A percentile compares a stretch with the other conserved stretches of the same genome.
phyloP scores from a whole-genome alignment of 495 filamentous ascomycete genomes.

The Penicillium crystallinum region DNA sequence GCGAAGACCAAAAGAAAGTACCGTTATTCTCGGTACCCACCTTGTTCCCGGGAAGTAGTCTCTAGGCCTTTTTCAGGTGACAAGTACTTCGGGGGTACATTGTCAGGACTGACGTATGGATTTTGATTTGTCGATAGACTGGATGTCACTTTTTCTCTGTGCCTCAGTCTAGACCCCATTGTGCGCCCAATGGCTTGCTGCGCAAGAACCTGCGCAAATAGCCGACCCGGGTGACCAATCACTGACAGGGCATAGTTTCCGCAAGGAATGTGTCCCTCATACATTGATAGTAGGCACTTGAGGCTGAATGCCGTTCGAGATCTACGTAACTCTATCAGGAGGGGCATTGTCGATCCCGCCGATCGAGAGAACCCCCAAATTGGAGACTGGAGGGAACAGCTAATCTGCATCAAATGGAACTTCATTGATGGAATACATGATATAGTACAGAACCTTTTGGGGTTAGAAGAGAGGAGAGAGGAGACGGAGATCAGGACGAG shows the following conservation, averaged over 20 bases:
- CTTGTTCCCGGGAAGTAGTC: too few relatives aligned
- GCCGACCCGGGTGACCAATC: slow-evolving; percentile 3
- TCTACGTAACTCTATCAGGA: background rate
- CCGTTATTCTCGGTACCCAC: background rate
- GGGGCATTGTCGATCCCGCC: slow-evolving; percentile 1
- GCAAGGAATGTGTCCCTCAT: background rate
- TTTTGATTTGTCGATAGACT: too few relatives aligned
- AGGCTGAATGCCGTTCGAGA: too few relatives aligned
- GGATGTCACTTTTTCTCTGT: too few relatives aligned
- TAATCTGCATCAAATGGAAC: slow-evolving; percentile 10
- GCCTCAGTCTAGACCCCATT: slow-evolving; percentile 1
- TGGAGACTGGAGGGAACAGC: background rate
- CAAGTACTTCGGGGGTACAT: too few relatives aligned
- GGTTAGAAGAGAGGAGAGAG: slow-evolving; percentile 15
- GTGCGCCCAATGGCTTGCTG: background rate
- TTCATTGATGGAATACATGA: slow-evolving; percentile 25
- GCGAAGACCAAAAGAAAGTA: background rate
- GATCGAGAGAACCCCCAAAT: too few relatives aligned
- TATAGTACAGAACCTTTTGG: slow-evolving; percentile 27
- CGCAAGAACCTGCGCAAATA: background rate
- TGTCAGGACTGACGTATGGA: too few relatives aligned
- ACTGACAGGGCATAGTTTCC: background rate
- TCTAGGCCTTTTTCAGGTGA: too few relatives aligned
- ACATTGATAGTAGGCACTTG: too few relatives aligned
- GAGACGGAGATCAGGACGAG: slow-evolving; percentile 6